phyloP scores from a whole-genome alignment of 768 basidiomycete genomes.

The Rhodotorula diobovata region DNA sequence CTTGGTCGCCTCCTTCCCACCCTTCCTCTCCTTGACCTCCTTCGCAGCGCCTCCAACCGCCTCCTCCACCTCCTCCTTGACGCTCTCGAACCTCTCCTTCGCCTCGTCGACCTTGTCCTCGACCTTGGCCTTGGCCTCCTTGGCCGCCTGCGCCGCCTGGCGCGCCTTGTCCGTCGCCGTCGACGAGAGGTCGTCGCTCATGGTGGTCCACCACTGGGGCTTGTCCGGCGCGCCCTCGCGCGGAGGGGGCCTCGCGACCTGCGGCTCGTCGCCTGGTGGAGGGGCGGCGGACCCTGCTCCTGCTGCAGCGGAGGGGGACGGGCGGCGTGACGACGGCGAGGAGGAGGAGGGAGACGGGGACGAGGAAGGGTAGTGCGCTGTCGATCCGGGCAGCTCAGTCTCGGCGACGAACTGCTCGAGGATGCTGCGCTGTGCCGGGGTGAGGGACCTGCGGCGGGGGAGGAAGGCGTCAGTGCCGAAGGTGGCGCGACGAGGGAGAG shows the following conservation, averaged over 20 bases:
- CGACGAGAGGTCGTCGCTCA: slow-evolving; percentile 30
- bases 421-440: slow-evolving; percentile 76
- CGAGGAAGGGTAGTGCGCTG: background rate
- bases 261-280: slow-evolving; percentile 3
- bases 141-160: background rate
- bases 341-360: background rate
- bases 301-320: background rate
- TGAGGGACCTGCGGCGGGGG: slow-evolving; percentile 61
- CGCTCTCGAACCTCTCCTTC: slow-evolving; percentile 8
- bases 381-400: slow-evolving; percentile 36
- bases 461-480: background rate
- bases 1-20: background rate
- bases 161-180: slow-evolving; percentile 4
- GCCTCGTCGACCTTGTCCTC: background rate
- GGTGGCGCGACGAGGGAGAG: background rate
- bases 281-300: no score
- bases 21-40: slow-evolving; percentile 5
- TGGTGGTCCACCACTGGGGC: slow-evolving; percentile 32
- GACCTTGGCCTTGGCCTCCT: background rate
- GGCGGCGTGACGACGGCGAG: background rate
- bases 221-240: slow-evolving; percentile 4
- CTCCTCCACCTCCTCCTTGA: slow-evolving; percentile 5
- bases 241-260: slow-evolving; percentile 31
- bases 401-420: slow-evolving; percentile 88
- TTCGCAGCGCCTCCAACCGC: no score